These are phyloP conservation scores for Phialophora expanda DNA, from an alignment of 2,329 filamentous ascomycete genomes.

Conservation along the genomic window DNA sequence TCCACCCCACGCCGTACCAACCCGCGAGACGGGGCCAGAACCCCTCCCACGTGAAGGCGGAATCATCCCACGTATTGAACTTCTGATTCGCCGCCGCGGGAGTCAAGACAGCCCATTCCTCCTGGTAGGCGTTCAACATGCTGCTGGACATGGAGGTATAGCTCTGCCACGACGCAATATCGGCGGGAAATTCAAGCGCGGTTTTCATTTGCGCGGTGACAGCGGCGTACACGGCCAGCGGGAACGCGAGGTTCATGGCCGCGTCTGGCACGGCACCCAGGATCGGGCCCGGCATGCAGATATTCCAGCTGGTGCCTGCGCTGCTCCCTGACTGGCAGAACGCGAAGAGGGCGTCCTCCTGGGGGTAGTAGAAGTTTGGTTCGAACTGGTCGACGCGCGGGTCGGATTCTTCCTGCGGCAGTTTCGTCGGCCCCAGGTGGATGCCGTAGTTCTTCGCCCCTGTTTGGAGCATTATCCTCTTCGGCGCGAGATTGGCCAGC, in stretches of 20 bases:
- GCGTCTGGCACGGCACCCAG: constrained; percentile 57
- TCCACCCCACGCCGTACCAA: constrained; percentile 51
- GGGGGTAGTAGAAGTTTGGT: constrained; percentile 61
- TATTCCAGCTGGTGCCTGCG: constrained; percentile 48
- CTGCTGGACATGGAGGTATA: constrained; percentile 51
- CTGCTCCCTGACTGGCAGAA: constrained; percentile 46
- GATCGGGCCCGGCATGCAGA: constrained; percentile 54
- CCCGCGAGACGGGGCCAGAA: constrained; percentile 55
- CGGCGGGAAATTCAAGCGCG: constrained; percentile 52
- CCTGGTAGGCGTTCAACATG: constrained; percentile 56
- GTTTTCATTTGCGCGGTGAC: constrained; percentile 51
- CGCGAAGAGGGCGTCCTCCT: constrained; percentile 56
- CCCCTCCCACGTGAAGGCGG: constrained; percentile 53
- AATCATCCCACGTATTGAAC: constrained; percentile 57
- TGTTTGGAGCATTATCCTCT: constrained; percentile 57
- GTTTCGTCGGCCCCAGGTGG: constrained; percentile 53
- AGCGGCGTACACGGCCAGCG: constrained; percentile 57
- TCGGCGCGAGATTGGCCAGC: constrained; percentile 50
- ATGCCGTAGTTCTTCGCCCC: constrained; percentile 60
- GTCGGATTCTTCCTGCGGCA: constrained; percentile 55
- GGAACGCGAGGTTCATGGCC: constrained; percentile 57
- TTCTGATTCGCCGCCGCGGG: constrained; percentile 50
- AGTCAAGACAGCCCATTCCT: constrained; percentile 56
- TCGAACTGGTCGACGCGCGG: constrained; percentile 49
- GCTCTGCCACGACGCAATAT: constrained; percentile 52